Evolutionary conservation across 306 rosid species (phyloP).

Genomic region (Gynostemma pentaphyllum): DNA sequence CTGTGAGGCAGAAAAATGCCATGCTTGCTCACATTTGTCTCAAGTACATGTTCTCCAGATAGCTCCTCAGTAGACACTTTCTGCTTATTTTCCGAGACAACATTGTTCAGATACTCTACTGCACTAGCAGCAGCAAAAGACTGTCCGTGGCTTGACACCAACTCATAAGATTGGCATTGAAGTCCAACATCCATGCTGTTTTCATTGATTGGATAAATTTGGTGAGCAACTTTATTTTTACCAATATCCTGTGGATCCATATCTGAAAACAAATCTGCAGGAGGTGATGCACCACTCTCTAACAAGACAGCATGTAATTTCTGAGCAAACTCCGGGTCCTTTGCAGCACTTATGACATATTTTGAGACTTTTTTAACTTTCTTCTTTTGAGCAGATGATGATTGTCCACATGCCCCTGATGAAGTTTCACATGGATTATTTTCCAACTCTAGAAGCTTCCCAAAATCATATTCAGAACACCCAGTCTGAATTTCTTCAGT

Average conservation of each 20-base stretch:
- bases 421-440: constrained; percentile 35
- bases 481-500: constrained; percentile 32
- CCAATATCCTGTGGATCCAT: constrained; percentile 41
- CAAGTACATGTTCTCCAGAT: constrained; percentile 23
- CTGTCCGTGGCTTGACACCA: constrained; percentile 29
- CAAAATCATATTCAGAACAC: constrained; percentile 31
- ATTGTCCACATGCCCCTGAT: constrained; percentile 24
- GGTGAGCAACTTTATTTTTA: constrained; percentile 23
- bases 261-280: constrained; percentile 74
- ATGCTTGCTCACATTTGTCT: constrained; percentile 13
- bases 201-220: constrained; percentile 12
- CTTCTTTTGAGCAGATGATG: constrained; percentile 67
- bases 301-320: constrained; percentile 70
- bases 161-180: constrained; percentile 28
- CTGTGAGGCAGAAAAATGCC: constrained; percentile 20
- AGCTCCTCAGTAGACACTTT: constrained; percentile 18
- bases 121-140: constrained; percentile 27
- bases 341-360: constrained; percentile 82
- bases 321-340: constrained; percentile 80
- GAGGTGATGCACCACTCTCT: constrained; percentile 93
- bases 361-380: constrained; percentile 75
- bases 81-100: constrained; percentile 10
- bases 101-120: constrained; percentile 13
- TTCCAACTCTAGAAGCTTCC: constrained; percentile 23
- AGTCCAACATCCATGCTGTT: constrained; percentile 23